These are phyloP conservation scores for Globisporangium sylvaticum DNA, from an alignment of 352 stramenopile genomes.

Conservation along the genomic window DNA sequence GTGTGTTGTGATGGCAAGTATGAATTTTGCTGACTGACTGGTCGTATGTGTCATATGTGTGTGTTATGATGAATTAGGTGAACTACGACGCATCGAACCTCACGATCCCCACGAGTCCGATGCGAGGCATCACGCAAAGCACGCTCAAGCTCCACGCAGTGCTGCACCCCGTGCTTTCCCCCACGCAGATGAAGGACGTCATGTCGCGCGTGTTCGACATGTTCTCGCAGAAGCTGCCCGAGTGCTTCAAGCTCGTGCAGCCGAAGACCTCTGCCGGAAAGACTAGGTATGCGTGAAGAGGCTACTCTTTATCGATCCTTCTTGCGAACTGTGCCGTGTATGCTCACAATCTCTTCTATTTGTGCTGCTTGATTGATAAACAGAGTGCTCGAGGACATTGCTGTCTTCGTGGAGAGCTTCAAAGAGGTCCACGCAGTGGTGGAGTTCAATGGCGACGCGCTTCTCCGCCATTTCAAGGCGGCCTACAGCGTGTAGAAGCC, in stretches of 20 bases:
- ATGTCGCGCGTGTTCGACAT: conserved; percentile 90
- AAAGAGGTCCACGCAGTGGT: conserved; percentile 61
- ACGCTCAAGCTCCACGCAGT: conserved; percentile 95
- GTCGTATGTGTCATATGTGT: neutral
- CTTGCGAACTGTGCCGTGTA: too few species aligned
- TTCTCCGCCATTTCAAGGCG: conserved; percentile 61
- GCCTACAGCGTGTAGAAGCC: conserved; percentile 33
- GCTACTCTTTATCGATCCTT: too few species aligned
- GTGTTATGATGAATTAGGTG: conserved; percentile 19
- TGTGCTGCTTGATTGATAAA: neutral
- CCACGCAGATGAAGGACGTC: conserved; percentile 94
- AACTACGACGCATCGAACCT: conserved; percentile 66
- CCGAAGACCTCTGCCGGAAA: conserved; percentile 72
- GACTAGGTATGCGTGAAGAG: too few species aligned
- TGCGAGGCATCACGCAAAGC: conserved; percentile 93
- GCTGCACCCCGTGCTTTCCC: conserved; percentile 89
- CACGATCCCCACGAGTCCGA: conserved; percentile 67
- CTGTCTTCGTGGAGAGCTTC: conserved; percentile 71
- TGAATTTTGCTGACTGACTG: neutral
- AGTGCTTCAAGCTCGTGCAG: conserved; percentile 85
- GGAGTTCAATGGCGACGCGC: conserved; percentile 56
- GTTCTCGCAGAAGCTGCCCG: conserved; percentile 85
- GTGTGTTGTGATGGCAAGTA: neutral
- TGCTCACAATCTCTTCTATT: neutral
- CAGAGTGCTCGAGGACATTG: conserved; percentile 73